phyloP scores from a whole-genome alignment of 345 rosid species.

The Murraya koenigii region DNA sequence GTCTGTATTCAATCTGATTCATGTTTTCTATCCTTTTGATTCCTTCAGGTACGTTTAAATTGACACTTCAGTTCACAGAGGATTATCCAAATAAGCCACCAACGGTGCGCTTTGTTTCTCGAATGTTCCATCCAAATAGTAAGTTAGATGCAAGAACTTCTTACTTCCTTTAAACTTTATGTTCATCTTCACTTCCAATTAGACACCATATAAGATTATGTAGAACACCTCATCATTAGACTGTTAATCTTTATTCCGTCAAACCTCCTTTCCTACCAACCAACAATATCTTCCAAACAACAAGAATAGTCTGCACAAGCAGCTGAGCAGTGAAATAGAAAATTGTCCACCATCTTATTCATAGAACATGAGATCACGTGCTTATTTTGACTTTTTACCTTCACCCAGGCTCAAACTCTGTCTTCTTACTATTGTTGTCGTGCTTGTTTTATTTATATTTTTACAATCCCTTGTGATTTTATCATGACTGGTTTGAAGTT shows the following conservation, averaged over 20 bases:
- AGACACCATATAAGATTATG: not conserved
- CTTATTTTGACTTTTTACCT: not conserved
- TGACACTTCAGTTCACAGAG: slow-evolving; percentile 70
- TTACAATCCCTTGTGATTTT: not conserved
- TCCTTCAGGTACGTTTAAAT: slow-evolving; percentile 63
- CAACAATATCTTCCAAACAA: not conserved
- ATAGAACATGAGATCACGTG: not conserved
- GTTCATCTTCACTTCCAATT: not conserved
- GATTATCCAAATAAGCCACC: slow-evolving; percentile 88
- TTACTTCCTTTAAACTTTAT: not conserved
- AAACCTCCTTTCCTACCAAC: not conserved
- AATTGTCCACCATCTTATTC: not conserved
- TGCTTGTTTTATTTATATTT: not conserved
- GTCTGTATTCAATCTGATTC: not conserved
- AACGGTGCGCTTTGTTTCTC: slow-evolving; percentile 73
- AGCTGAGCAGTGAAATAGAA: not conserved
- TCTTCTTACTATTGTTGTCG: not conserved
- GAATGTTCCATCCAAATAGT: slow-evolving; percentile 89
- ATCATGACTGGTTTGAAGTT: not conserved
- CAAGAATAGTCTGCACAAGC: not conserved
- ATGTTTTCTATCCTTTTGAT: slow-evolving; percentile 11
- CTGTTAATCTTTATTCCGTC: not conserved
- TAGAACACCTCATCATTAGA: not conserved
- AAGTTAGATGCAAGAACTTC: slow-evolving; percentile 28
- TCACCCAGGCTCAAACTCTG: not conserved